A percentile compares a stretch with the other conserved stretches of the same genome.
These are phyloP conservation scores for Grammothele lineata DNA, from an alignment of 768 basidiomycete species.

Conservation along the genomic window DNA sequence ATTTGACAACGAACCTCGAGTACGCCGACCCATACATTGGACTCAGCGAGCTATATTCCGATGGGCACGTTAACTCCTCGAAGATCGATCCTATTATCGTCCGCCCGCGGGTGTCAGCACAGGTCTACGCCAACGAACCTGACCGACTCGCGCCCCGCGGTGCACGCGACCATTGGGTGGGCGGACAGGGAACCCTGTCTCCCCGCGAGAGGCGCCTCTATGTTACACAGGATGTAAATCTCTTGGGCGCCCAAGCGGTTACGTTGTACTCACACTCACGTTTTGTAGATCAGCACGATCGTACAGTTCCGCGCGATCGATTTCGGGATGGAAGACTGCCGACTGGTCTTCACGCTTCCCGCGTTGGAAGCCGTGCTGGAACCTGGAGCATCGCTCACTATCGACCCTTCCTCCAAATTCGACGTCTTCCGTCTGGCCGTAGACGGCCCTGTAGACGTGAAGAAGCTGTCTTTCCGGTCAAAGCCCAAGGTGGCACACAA, in stretches of 20 bases:
- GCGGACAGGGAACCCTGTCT: conserved; percentile 1
- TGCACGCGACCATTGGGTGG: conserved; percentile 4
- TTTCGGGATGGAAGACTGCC: conserved; percentile 16
- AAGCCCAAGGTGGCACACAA: background rate
- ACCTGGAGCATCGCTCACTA: background rate
- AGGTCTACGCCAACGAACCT: conserved; percentile 7
- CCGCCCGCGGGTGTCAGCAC: conserved; percentile 10
- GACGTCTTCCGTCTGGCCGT: conserved; percentile 5
- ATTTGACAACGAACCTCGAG: too few species aligned
- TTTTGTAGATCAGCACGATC: conserved; percentile 6
- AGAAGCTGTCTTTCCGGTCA: conserved; percentile 5
- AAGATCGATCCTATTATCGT: conserved; percentile 5
- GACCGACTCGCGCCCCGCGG: conserved; percentile 4
- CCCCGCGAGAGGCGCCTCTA: conserved; percentile 5
- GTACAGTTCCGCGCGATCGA: conserved; percentile 14
- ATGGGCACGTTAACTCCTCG: conserved; percentile 3
- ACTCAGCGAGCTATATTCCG: conserved; percentile 8
- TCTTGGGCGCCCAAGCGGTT: background rate
- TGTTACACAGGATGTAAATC: background rate
- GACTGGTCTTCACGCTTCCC: conserved; percentile 11
- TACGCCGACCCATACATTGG: conserved; percentile 12
- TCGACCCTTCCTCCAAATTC: conserved; percentile 1
- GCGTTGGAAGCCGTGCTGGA: background rate
- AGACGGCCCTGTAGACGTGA: conserved; percentile 4
- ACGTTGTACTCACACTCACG: background rate